Evolutionary conservation across 139 green algal genomes (phyloP), one percentile per base, ranked within the genome.

Genomic region (Protoeuglena noctilucae): DNA sequence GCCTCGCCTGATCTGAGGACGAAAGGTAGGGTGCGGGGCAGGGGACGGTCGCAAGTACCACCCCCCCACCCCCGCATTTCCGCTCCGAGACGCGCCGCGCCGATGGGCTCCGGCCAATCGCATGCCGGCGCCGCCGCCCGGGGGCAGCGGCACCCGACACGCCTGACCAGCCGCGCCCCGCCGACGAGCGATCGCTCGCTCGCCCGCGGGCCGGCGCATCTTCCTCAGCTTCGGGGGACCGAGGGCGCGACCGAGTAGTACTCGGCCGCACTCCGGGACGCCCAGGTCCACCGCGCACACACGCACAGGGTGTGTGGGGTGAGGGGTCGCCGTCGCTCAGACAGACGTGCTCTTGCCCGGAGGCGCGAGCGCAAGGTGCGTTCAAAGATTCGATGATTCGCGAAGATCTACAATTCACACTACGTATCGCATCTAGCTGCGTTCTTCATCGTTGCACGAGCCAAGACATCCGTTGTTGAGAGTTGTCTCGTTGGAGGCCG

Each of bases 341-440:
- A 70, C 78, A 90, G 74, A 75, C 78, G 84, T 90, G 76, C 81
- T 75, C 74, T 84, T 58, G 67, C 65, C 76, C 75, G 73, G 80
- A 65, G 74, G 64, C 74, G 80, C 69, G 76, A 75, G 81, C 77
- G 78, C 81, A 85, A 87, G 80, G 68, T 93, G 78, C 80, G 79
- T 88, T 88, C 79, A 86, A 87, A 93, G 74, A 87, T 81, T 87
- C 72, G 80, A 88, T 93, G 83, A 68, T 87, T 93, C 77, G 82
- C 80, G 73, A 67, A 81, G 83, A 83, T 84, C 77, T 87, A 79
- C 81, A 90, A 90, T 90, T 90, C 81, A 84, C 81, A 87, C 71
- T 86, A 88, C 73, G 75, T 91, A 87, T 91, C 82, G 80, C 79
- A 91, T 85, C 89, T 88, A 80, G 80, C 82, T 87, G 80, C 82